Evolutionary conservation across 176 grass and related monocot genomes (phyloP).

Genomic region (Carex scoparia): DNA sequence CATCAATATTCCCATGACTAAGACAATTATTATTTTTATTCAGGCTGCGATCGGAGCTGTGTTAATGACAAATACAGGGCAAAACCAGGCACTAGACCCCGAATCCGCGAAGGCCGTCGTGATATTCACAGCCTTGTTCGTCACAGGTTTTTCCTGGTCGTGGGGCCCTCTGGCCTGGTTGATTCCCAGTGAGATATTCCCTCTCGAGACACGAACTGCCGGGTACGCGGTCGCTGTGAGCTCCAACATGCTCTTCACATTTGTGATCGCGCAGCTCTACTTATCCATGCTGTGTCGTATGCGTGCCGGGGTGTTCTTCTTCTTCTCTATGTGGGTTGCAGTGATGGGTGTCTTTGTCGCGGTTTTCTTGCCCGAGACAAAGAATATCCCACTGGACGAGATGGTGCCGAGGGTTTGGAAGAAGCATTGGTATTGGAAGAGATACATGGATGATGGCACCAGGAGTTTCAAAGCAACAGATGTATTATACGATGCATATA

Average conservation of each 20-base stretch:
- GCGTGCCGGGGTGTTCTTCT: conserved; percentile 16
- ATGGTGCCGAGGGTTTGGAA: conserved; percentile 13
- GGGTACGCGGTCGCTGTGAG: neutral
- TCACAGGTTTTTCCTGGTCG: conserved; percentile 16
- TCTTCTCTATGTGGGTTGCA: neutral
- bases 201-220: conserved; percentile 9
- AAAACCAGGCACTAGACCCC: neutral
- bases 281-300: conserved; percentile 16
- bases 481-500: conserved; percentile 4
- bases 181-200: conserved; percentile 23
- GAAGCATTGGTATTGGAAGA: conserved; percentile 16
- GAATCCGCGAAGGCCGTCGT: conserved; percentile 5
- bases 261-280: conserved; percentile 15
- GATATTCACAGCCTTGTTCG: neutral
- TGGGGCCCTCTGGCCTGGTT: conserved; percentile 18
- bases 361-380: conserved; percentile 14
- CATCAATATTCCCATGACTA: neutral
- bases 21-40: neutral
- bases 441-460: neutral
- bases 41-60: neutral
- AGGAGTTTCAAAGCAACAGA: neutral
- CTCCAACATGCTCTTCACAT: conserved; percentile 31
- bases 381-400: conserved; percentile 5
- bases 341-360: conserved; percentile 10
- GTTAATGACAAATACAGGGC: neutral